phyloP scores from a whole-genome alignment of 2,329 filamentous ascomycete genomes.

The Nothopassalora personata region DNA sequence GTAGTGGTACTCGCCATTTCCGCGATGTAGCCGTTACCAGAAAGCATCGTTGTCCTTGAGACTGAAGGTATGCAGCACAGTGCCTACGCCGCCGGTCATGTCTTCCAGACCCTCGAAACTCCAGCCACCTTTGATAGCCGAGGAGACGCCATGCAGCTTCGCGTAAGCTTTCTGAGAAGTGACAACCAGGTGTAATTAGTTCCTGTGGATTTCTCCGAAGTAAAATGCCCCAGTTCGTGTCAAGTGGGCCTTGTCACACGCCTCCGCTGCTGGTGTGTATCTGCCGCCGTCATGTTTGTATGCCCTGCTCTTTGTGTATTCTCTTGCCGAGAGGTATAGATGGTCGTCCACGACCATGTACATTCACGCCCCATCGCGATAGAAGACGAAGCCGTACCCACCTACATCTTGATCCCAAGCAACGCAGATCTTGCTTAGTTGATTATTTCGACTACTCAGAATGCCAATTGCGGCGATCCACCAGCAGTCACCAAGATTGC shows the following conservation, averaged over 20 bases:
- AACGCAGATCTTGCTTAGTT: constrained; percentile 68
- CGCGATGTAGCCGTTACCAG: constrained; percentile 1
- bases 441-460: constrained; percentile 65
- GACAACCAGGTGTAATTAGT: constrained; percentile 77
- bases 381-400: constrained; percentile 78
- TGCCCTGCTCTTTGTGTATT: constrained; percentile 46
- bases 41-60: constrained; percentile 11
- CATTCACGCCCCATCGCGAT: constrained; percentile 80
- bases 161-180: constrained; percentile 72
- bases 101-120: constrained; percentile 59
- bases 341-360: constrained; percentile 87
- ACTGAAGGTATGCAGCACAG: constrained; percentile 13
- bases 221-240: constrained; percentile 69
- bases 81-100: constrained; percentile 39
- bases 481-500: constrained; percentile 75
- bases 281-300: constrained; percentile 45
- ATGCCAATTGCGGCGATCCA: constrained; percentile 72
- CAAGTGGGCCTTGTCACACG: constrained; percentile 65
- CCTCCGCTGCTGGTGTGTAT: constrained; percentile 49
- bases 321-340: constrained; percentile 71
- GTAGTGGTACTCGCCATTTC: background rate
- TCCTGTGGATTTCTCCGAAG: constrained; percentile 67
- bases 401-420: constrained; percentile 64
- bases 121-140: constrained; percentile 66
- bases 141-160: constrained; percentile 74